phyloP scores from a whole-genome alignment of 2,329 filamentous ascomycete species.

The Aspergillus bombycis region DNA sequence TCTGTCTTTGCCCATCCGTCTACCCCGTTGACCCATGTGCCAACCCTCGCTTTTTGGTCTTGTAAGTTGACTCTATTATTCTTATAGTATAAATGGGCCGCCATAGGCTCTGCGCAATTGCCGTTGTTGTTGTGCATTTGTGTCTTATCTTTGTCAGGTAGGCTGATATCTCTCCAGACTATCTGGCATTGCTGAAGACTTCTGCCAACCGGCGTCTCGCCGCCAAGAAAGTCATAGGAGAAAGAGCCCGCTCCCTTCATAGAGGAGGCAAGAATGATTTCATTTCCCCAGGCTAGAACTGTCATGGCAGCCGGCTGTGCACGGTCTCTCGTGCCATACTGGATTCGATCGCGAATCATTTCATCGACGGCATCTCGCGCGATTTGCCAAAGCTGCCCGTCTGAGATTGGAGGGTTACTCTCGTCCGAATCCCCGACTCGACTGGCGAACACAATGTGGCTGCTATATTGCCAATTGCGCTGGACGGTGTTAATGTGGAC shows the following conservation, averaged over 20 bases:
- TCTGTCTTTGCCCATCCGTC: no score
- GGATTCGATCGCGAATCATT: background rate
- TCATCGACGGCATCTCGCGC: constrained; percentile 11
- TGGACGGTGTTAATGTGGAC: no score
- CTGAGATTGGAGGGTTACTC: no score
- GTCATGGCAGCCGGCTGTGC: constrained; percentile 2
- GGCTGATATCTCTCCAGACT: background rate
- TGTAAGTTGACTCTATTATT: background rate
- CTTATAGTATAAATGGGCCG: constrained; percentile 8
- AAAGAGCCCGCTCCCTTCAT: constrained; percentile 6
- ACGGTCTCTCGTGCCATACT: background rate
- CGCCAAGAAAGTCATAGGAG: background rate
- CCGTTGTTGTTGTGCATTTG: background rate
- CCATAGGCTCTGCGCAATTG: constrained; percentile 5
- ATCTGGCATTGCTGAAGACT: constrained; percentile 6
- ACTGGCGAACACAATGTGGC: no score
- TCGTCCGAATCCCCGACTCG: no score
- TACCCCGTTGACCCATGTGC: background rate
- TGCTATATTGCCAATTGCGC: no score
- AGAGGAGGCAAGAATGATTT: constrained; percentile 12
- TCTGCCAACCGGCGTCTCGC: background rate
- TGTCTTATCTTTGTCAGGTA: background rate
- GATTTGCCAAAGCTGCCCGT: constrained; percentile 14
- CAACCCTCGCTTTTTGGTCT: background rate
- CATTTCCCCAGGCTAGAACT: constrained; percentile 10